These are phyloP conservation scores for Aspergillus candidus DNA, from an alignment of 2,329 filamentous ascomycete genomes.

Conservation along the genomic window DNA sequence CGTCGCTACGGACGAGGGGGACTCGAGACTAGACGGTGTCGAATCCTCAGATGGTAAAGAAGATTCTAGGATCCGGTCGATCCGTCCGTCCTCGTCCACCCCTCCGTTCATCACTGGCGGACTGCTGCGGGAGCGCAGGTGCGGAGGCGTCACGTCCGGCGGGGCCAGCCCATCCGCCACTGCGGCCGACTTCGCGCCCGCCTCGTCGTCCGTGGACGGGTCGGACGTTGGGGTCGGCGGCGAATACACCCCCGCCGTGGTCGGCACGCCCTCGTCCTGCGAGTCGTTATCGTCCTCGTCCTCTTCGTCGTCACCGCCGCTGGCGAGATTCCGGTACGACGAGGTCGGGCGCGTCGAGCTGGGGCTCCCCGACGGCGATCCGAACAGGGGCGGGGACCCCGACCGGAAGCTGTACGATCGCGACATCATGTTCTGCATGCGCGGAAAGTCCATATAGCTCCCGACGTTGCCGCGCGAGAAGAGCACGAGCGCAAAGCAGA, in stretches of 20 bases:
- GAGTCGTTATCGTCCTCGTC: conserved; percentile 27
- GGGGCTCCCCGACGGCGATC: conserved; percentile 34
- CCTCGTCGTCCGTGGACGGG: conserved; percentile 15
- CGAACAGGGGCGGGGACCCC: conserved; percentile 28
- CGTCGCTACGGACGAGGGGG: too few relatives aligned
- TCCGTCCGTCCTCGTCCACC: conserved; percentile 3
- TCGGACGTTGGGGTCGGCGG: conserved; percentile 37
- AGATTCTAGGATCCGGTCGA: conserved; percentile 4
- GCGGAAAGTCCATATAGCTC: conserved; percentile 41
- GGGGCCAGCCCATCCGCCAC: conserved; percentile 14
- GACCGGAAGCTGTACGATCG: conserved; percentile 40
- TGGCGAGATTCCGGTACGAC: conserved; percentile 19
- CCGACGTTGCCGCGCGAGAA: conserved; percentile 52
- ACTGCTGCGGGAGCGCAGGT: conserved; percentile 27
- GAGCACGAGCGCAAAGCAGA: conserved; percentile 80
- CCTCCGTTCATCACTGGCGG: conserved; percentile 23
- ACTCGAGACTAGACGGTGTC: not conserved
- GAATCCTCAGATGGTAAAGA: conserved; percentile 2
- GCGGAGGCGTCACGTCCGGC: conserved; percentile 18
- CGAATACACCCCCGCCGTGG: conserved; percentile 31
- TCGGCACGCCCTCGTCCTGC: conserved; percentile 17
- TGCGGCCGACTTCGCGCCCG: conserved; percentile 13
- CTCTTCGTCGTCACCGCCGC: not conserved
- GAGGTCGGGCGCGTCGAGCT: conserved; percentile 31
- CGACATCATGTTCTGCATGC: conserved; percentile 43